These are phyloP conservation scores for Annulohypoxylon truncatum DNA, from an alignment of 2,329 filamentous ascomycete genomes.

Conservation along the genomic window DNA sequence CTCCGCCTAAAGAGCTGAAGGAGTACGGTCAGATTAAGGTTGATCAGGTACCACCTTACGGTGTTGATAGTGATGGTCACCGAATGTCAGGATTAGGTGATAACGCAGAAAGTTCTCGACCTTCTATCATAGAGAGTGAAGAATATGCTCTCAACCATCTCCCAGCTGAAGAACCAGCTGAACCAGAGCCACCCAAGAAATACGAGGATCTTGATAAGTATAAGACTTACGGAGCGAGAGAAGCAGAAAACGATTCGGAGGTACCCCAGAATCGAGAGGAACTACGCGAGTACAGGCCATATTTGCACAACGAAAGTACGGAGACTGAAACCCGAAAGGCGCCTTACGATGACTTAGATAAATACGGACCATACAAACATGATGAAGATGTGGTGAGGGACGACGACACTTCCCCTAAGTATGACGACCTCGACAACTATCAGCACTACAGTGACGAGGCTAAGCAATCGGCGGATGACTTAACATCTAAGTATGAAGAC, in stretches of 20 bases:
- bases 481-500: slow-evolving; percentile 52
- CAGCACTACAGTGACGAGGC: slow-evolving; percentile 54
- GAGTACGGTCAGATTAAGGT: slow-evolving; percentile 51
- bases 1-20: slow-evolving; percentile 52
- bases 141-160: slow-evolving; percentile 51
- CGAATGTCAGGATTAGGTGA: background rate
- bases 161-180: slow-evolving; percentile 45
- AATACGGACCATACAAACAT: slow-evolving; percentile 51
- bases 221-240: slow-evolving; percentile 47
- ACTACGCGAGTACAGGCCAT: slow-evolving; percentile 54
- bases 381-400: slow-evolving; percentile 48
- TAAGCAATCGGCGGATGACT: slow-evolving; percentile 32
- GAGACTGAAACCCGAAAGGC: slow-evolving; percentile 44
- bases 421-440: slow-evolving; percentile 59
- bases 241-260: slow-evolving; percentile 37
- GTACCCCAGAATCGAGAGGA: slow-evolving; percentile 50
- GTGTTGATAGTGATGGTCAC: background rate
- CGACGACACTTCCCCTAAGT: slow-evolving; percentile 50
- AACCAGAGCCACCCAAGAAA: slow-evolving; percentile 26
- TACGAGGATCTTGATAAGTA: slow-evolving; percentile 52
- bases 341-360: slow-evolving; percentile 55
- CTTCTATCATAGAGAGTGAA: slow-evolving; percentile 42
- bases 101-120: slow-evolving; percentile 10
- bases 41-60: slow-evolving; percentile 44
- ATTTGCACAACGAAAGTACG: slow-evolving; percentile 52